These are phyloP conservation scores for Suillus sp. DNA, from an alignment of 768 basidiomycete species.

Conservation along the genomic window DNA sequence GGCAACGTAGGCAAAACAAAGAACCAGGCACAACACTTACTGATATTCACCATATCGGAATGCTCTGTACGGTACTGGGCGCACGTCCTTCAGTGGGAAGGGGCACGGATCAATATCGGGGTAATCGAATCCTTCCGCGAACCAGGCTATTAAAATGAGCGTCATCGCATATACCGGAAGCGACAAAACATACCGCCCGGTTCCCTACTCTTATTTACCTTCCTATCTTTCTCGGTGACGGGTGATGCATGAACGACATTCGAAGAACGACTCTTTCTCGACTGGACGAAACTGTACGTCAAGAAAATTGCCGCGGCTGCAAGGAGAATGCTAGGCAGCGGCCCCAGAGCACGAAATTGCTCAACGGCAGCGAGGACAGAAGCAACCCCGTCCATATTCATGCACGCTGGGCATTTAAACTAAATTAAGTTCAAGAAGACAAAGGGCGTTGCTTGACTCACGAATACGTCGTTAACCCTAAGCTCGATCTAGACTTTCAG, in stretches of 20 bases:
- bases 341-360: conserved; percentile 1
- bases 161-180: background rate
- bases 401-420: background rate
- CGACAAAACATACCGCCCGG: conserved; percentile 23
- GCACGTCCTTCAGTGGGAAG: conserved; percentile 42
- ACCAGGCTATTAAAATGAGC: conserved; percentile 48
- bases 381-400: background rate
- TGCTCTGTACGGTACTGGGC: conserved; percentile 65
- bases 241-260: background rate
- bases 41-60: conserved; percentile 65
- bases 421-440: background rate
- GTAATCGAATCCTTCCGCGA: conserved; percentile 50
- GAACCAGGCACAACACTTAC: conserved; percentile 39
- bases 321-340: background rate
- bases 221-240: conserved; percentile 11
- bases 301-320: background rate
- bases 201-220: conserved; percentile 25
- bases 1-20: background rate
- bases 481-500: background rate
- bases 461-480: background rate
- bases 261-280: background rate
- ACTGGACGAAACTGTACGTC: conserved; percentile 16
- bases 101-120: conserved; percentile 48
- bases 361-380: background rate
- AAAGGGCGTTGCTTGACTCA: conserved; percentile 2